These are phyloP conservation scores for Triticum timopheevii DNA, from an alignment of 176 grass and related monocot genomes.

Conservation along the genomic window DNA sequence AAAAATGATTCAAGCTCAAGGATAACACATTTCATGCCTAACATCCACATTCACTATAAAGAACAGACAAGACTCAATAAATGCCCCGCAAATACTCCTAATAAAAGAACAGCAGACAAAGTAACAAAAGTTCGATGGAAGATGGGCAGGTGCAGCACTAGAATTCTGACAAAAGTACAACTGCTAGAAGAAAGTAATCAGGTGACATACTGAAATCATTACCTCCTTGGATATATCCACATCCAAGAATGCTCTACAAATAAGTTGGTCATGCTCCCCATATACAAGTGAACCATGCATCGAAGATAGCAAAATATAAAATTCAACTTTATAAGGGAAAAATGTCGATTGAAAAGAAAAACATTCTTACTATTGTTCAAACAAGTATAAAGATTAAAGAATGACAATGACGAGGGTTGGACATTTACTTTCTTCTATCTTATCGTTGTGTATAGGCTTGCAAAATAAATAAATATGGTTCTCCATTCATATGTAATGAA, in stretches of 20 bases:
- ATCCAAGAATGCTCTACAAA: constrained; percentile 63
- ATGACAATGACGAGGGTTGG: not conserved
- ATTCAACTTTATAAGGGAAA: not conserved
- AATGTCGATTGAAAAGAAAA: not conserved
- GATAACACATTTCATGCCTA: not conserved
- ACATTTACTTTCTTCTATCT: not conserved
- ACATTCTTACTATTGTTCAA: constrained; percentile 14
- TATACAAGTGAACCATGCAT: constrained; percentile 88
- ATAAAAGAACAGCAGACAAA: not conserved
- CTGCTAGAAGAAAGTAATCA: constrained; percentile 8
- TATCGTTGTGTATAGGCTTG: not conserved
- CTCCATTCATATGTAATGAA: not conserved
- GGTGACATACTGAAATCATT: constrained; percentile 10
- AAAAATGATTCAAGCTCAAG: not conserved
- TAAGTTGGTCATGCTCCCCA: constrained; percentile 57
- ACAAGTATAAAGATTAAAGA: not conserved
- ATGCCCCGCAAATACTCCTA: not conserved
- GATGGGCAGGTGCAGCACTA: not conserved
- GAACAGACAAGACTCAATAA: not conserved
- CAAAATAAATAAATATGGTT: not conserved
- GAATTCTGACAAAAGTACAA: not conserved
- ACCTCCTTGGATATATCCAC: constrained; percentile 79
- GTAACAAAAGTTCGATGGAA: not conserved
- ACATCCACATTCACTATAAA: constrained; percentile 11
- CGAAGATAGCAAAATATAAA: not conserved